Evolutionary conservation across 176 grass and related monocot genomes (phyloP), one percentile per base, ranked within the genome.

Genomic region (Triticum turgidum): DNA sequence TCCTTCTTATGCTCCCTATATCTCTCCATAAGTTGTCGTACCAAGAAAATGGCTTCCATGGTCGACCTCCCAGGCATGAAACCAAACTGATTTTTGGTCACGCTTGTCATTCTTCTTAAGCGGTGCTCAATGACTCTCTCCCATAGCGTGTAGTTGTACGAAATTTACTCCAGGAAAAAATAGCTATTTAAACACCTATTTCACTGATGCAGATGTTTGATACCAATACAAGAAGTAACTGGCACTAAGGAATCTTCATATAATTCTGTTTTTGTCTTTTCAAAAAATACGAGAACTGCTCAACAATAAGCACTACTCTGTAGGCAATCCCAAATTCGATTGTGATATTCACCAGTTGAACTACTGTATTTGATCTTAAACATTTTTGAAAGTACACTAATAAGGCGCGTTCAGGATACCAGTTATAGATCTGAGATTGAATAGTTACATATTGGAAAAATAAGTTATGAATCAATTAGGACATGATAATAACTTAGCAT

Each of bases 261-360:
- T 25, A 82, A 34, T 33, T 69, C 0, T 37, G 3, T 32, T 72
- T 37, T 61, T 11, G 15, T 29, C 21, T 35, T 34, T 39, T 21
- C 0, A 4, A 30, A 63, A 8, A 52, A 81, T 30, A 74, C 15
- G 8, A 41, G 11, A 54, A 41, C 10, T 72, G 20, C 17, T 65
- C 54, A 58, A 75, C 44, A 20, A 75, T 2, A 45, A 14, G 8
- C 69, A 85, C 39, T 85, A 21, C 38, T 9, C 79, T 51, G 6
- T 25, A 61, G 22, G 80, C 14, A 14, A 87, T 59, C 47, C 11
- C 47, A 33, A 67, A 67, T 85, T 68, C 0, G 12, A 74, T 67
- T 78, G 29, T 78, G 24, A 78, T 82, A 5, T 78, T 71, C 29
- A 39, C 78, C 29, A 73, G 9, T 75, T 14, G 69, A 38, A 47